These are phyloP conservation scores for Globisporangium ultimum DNA, from an alignment of 352 stramenopile species.

Conservation along the genomic window DNA sequence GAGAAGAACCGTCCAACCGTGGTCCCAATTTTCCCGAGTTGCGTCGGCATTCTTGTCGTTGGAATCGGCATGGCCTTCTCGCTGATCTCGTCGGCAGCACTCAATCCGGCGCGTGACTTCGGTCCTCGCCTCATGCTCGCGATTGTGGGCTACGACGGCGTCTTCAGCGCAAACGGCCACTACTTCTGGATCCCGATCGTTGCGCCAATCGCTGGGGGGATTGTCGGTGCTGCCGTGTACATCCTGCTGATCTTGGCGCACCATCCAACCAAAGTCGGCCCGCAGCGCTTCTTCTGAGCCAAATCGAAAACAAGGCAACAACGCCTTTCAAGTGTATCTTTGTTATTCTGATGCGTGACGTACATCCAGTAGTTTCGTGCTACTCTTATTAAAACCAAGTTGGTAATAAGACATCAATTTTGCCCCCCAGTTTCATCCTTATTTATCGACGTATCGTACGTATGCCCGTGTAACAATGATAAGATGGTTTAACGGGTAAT, in stretches of 20 bases:
- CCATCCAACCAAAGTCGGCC: slow-evolving; percentile 19
- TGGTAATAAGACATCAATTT: no score
- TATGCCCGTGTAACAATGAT: no score
- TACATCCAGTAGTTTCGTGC: no score
- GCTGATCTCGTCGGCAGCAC: slow-evolving; percentile 20
- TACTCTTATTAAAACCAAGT: no score
- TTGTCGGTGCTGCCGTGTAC: slow-evolving; percentile 23
- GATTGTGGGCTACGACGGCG: slow-evolving; percentile 19
- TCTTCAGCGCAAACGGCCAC: slow-evolving; percentile 21
- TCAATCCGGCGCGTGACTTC: slow-evolving; percentile 39
- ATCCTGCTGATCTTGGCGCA: slow-evolving; percentile 25
- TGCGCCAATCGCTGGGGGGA: slow-evolving; percentile 20
- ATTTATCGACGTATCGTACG: no score
- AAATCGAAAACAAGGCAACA: neutral
- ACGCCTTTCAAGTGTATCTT: no score
- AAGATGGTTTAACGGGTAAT: no score
- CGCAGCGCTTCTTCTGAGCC: slow-evolving; percentile 22
- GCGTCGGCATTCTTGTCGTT: slow-evolving; percentile 20
- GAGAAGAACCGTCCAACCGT: slow-evolving; percentile 26
- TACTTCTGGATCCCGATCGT: slow-evolving; percentile 41
- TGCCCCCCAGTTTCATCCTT: no score
- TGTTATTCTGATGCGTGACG: no score
- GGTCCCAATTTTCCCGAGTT: slow-evolving; percentile 19
- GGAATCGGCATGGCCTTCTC: slow-evolving; percentile 30
- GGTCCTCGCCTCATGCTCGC: slow-evolving; percentile 26